Percentiles rank a stretch among this genome's conserved stretches.
phyloP scores from a whole-genome alignment of 257 asterid genomes.

The Solanum tarijense region DNA sequence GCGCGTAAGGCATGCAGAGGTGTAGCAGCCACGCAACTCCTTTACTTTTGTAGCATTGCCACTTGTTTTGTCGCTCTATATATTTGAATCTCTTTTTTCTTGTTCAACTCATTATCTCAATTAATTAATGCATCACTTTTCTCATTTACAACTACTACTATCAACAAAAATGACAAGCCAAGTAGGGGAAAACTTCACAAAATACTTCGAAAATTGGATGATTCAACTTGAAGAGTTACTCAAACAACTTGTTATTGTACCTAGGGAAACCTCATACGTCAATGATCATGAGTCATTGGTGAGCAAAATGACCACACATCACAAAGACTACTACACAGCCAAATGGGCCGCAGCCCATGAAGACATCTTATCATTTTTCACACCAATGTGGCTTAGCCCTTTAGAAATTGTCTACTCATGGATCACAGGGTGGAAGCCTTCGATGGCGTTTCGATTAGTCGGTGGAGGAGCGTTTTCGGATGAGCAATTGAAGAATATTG shows the following conservation, averaged over 20 bases:
- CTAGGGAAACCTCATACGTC: neutral
- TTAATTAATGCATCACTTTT: neutral
- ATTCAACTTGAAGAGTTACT: conserved; percentile 34
- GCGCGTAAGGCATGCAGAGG: neutral
- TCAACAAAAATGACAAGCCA: conserved; percentile 10
- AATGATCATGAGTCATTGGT: conserved; percentile 9
- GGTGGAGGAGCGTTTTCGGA: neutral
- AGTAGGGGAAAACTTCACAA: conserved; percentile 22
- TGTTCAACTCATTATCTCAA: neutral
- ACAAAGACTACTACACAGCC: conserved; percentile 45
- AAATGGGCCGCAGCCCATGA: conserved; percentile 60
- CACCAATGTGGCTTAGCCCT: conserved; percentile 50
- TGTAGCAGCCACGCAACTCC: neutral
- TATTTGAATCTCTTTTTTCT: neutral
- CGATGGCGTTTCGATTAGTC: conserved; percentile 32
- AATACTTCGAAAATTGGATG: conserved; percentile 51
- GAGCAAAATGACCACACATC: conserved; percentile 43
- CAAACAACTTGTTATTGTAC: neutral
- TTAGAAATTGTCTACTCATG: conserved; percentile 36
- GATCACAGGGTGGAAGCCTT: conserved; percentile 80
- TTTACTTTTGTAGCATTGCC: neutral
- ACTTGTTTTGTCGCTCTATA: neutral
- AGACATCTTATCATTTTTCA: conserved; percentile 41
- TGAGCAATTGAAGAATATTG: conserved; percentile 32
- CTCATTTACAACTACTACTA: neutral